Evolutionary conservation across 257 asterid genomes (phyloP).

Genomic region (Solanum chmielewskii): DNA sequence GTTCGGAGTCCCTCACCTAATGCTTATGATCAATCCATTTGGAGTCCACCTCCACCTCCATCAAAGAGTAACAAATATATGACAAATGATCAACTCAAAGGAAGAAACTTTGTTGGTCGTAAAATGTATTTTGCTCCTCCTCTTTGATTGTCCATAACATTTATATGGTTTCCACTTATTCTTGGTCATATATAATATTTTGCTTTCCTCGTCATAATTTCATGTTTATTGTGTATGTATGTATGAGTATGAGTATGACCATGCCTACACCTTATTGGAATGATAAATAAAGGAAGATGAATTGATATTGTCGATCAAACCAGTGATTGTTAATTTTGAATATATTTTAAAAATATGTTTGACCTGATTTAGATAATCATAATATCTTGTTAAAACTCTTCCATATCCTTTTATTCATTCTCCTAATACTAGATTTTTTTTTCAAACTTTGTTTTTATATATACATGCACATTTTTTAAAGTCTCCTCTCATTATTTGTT

Average conservation of each 20-base stretch:
- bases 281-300: background rate
- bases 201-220: background rate
- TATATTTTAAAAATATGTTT: too few species aligned
- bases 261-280: background rate
- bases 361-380: background rate
- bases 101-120: too few species aligned
- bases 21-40: too few species aligned
- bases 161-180: background rate
- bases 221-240: background rate
- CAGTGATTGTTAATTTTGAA: background rate
- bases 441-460: background rate
- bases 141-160: too few species aligned
- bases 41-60: too few species aligned
- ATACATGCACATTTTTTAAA: background rate
- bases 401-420: background rate
- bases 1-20: background rate
- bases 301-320: background rate
- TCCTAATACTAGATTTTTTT: background rate
- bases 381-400: background rate
- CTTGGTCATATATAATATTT: background rate
- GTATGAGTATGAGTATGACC: background rate
- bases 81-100: too few species aligned
- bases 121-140: background rate
- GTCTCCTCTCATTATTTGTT: background rate
- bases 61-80: too few species aligned